phyloP scores from a whole-genome alignment of 345 rosid genomes.

The Tarenaya hassleriana region DNA sequence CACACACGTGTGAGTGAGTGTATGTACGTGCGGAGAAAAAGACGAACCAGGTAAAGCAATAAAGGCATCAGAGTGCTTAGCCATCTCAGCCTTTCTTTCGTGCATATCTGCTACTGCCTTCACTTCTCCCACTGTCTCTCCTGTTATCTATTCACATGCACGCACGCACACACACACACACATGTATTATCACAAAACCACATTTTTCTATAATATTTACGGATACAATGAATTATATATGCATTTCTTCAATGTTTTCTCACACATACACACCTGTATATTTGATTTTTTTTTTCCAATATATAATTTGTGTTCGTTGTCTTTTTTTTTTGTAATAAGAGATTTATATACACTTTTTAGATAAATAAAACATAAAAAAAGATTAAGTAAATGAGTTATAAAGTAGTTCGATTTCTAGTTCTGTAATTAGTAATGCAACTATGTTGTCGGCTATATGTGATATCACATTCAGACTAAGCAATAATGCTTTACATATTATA shows the following conservation, averaged over 20 bases:
- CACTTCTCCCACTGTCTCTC: conserved; percentile 75
- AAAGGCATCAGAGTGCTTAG: conserved; percentile 68
- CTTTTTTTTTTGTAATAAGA: too few species aligned
- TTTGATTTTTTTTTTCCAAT: conserved; percentile 15
- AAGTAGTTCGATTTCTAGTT: too few species aligned
- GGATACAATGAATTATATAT: conserved; percentile 21
- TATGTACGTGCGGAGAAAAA: conserved; percentile 9
- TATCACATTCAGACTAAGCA: too few species aligned
- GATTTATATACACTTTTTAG: too few species aligned
- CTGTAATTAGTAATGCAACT: too few species aligned
- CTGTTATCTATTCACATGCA: conserved; percentile 44
- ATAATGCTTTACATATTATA: too few species aligned
- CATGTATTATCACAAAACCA: conserved; percentile 7
- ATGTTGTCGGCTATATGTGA: too few species aligned
- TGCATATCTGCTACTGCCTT: conserved; percentile 80
- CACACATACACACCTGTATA: conserved; percentile 27
- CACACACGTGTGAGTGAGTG: conserved; percentile 1
- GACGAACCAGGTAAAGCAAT: conserved; percentile 70
- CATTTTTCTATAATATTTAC: conserved; percentile 21
- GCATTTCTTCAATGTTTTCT: too few species aligned
- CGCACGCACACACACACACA: background rate
- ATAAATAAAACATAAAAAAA: too few species aligned
- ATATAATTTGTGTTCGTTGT: too few species aligned
- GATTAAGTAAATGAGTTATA: too few species aligned
- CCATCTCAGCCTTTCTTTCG: conserved; percentile 85